Percentiles rank a stretch among this genome's conserved stretches.
Conservation (phyloP, 495 filamentous ascomycete genomes). For the Haplographium delicatum region DNA sequence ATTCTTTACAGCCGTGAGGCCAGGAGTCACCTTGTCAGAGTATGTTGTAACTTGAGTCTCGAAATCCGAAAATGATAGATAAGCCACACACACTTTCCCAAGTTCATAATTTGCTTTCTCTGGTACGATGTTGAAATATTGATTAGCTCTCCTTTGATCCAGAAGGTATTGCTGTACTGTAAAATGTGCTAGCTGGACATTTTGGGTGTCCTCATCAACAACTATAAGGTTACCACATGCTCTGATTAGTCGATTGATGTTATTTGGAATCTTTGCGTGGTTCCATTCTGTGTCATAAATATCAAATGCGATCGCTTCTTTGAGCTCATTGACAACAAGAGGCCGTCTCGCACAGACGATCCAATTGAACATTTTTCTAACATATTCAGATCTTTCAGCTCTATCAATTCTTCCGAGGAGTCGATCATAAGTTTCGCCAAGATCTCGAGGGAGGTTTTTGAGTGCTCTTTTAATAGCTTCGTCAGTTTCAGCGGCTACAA, state of each 20-base stretch:
- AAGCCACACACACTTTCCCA: constrained; percentile 31
- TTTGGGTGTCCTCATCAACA: constrained; percentile 30
- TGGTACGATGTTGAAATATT: constrained; percentile 9
- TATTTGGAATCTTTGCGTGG: constrained; percentile 22
- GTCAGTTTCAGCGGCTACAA: constrained; percentile 30
- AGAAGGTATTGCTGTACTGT: constrained; percentile 27
- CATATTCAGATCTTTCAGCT: background rate
- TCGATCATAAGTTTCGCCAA: constrained; percentile 29
- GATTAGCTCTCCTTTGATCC: background rate
- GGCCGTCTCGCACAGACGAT: constrained; percentile 26
- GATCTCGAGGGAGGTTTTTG: constrained; percentile 26
- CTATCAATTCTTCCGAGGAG: constrained; percentile 19
- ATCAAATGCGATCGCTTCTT: constrained; percentile 27
- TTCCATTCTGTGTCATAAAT: background rate
- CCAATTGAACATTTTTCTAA: constrained; percentile 25
- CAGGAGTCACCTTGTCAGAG: background rate
- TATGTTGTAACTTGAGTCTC: constrained; percentile 11
- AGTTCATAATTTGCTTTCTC: background rate
- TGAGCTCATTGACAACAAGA: constrained; percentile 25
- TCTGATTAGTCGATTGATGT: constrained; percentile 25
- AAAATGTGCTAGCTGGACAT: constrained; percentile 30
- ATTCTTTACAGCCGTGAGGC: background rate
- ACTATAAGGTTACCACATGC: constrained; percentile 28
- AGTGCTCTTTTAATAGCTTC: constrained; percentile 29
- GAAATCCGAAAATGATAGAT: constrained; percentile 33